Conservation (phyloP, 768 basidiomycete genomes). For the Mycena indigotica region DNA sequence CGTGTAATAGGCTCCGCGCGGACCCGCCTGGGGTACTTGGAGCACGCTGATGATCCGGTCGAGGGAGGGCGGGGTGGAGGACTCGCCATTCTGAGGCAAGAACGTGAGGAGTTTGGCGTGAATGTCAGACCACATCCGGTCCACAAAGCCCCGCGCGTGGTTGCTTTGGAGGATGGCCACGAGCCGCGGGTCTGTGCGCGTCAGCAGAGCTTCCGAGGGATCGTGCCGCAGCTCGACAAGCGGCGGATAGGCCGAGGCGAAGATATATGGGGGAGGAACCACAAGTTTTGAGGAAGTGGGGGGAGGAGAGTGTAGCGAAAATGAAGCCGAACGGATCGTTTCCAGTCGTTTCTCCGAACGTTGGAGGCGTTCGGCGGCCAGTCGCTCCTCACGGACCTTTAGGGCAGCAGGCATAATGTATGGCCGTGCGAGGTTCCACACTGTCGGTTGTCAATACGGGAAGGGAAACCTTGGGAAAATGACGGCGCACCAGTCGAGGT, state of each 20-base stretch:
- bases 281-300: not conserved
- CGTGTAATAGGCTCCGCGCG: not conserved
- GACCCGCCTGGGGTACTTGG: not conserved
- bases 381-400: not conserved
- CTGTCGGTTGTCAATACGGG: no score
- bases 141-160: not conserved
- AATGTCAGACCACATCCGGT: not conserved
- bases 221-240: not conserved
- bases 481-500: conserved; percentile 5
- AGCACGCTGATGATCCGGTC: conserved; percentile 6
- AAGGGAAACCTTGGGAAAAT: no score
- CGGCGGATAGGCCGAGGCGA: not conserved
- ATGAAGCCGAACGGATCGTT: not conserved
- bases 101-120: not conserved
- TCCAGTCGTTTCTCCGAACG: not conserved
- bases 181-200: not conserved
- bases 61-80: not conserved
- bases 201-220: not conserved
- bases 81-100: not conserved
- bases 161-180: not conserved
- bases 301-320: not conserved
- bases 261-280: conserved; percentile 2
- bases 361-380: not conserved
- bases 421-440: conserved; percentile 9
- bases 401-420: not conserved